Base-by-base conservation (phyloP, 345 rosid species). In the Eucalyptus tenuipes region DNA sequence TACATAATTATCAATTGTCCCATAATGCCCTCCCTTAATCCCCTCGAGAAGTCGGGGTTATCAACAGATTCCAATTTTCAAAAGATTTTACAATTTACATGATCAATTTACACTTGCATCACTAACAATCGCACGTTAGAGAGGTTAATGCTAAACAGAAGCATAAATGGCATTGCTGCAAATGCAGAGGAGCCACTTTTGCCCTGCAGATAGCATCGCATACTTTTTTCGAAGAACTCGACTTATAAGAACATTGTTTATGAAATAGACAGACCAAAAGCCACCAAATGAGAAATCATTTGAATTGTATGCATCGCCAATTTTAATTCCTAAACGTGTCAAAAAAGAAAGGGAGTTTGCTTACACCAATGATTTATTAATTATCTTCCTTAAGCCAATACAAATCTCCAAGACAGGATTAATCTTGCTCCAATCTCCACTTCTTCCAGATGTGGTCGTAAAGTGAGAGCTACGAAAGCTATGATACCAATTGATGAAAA, bases 361-460 rank as follows among this genome's bases (percentile, higher is more conserved):
- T 53, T 29, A 3, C 42, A 22, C 4, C 8, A 3, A 25, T 55
- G 42, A 27, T 1, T 68, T 18, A 49, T 20, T 20, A 17, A 85
- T 59, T 88, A 88, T 49, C 37, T 86, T 88, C 85, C 71, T 52
- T n/a, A n/a, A n/a, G 49, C 88, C 89, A 24, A 92, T 86, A 17
- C 29, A 7, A 47, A 89, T 68, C 15, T 87, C 10, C 3, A 52
- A 3, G 25, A 52, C 10, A 5, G 10, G 10, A 17, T 2, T 85
- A 37, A 91, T 91, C 75, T 89, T 89, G 20, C 48, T 33, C 93
- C 82, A 91, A 87, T 87, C 93, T 22, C 86, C 91, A 44, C 91
- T 90, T 15, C 42, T 53, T 52, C 11, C 13, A 11, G 13, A 37
- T 24, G 52, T 29, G 71, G 89, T 87, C 79, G 15, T 25, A 5